These are phyloP conservation scores for Odonthalia washingtoniensis DNA, from an alignment of 31 red algal species.

Conservation along the genomic window DNA sequence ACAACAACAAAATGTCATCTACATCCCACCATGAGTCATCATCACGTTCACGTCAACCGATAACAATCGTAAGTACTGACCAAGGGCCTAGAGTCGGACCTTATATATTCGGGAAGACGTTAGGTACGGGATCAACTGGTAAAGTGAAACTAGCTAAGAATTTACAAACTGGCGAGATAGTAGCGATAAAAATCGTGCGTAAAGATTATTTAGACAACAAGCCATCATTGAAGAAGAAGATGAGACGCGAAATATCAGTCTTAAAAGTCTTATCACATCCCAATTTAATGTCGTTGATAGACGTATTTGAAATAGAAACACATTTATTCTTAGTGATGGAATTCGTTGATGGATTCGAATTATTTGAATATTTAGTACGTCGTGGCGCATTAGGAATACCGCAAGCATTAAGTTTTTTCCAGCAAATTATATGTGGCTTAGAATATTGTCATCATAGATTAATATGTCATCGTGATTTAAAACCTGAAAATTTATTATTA, in stretches of 20 bases:
- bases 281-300: slow-evolving; percentile 88
- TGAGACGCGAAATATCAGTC: slow-evolving; percentile 98
- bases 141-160: slow-evolving; percentile 93
- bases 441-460: slow-evolving; percentile 97
- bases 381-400: slow-evolving; percentile 79
- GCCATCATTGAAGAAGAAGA: slow-evolving; percentile 94
- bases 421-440: slow-evolving; percentile 94
- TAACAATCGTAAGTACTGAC: slow-evolving; percentile 69
- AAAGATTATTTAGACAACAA: slow-evolving; percentile 95
- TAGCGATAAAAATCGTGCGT: slow-evolving; percentile 97
- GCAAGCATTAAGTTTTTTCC: slow-evolving; percentile 92
- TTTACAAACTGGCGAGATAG: slow-evolving; percentile 84
- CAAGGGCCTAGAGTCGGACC: slow-evolving; percentile 88
- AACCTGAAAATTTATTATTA: slow-evolving; percentile 96
- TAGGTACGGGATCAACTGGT: slow-evolving; percentile 91
- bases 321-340: slow-evolving; percentile 98
- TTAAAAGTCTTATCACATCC: slow-evolving; percentile 95
- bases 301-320: no score
- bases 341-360: slow-evolving; percentile 87
- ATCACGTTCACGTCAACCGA: slow-evolving; percentile 47
- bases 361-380: slow-evolving; percentile 94
- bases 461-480: slow-evolving; percentile 98
- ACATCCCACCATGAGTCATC: neutral
- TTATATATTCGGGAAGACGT: slow-evolving; percentile 95
- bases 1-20: no score